These are phyloP conservation scores for Camelina laxa DNA, from an alignment of 345 rosid species.

Conservation along the genomic window DNA sequence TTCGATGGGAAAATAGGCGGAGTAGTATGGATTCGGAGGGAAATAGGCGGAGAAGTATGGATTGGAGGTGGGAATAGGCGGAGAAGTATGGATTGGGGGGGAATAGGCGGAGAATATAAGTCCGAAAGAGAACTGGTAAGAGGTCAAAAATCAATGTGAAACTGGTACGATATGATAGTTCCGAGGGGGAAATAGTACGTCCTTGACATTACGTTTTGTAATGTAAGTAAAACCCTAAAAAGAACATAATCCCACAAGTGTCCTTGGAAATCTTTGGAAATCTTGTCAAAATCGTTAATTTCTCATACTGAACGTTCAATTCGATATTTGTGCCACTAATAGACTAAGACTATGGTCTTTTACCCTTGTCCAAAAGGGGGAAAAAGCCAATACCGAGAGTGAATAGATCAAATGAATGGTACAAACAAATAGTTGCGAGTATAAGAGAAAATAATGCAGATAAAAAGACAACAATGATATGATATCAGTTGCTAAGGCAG, in stretches of 20 bases:
- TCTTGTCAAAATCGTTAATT: background rate
- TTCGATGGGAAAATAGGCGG: too few relatives aligned
- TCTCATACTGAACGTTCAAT: background rate
- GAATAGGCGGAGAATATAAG: too few relatives aligned
- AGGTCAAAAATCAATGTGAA: too few relatives aligned
- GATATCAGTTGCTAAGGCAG: conserved; percentile 4
- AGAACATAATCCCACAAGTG: background rate
- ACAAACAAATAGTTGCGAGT: background rate
- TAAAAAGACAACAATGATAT: conserved; percentile 20
- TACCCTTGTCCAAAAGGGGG: background rate
- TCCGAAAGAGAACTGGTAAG: too few relatives aligned
- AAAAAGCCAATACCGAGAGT: background rate
- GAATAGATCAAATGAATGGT: background rate
- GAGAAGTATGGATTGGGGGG: too few relatives aligned
- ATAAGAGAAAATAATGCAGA: background rate
- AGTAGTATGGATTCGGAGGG: too few relatives aligned
- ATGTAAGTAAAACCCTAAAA: background rate
- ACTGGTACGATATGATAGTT: too few relatives aligned
- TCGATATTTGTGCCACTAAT: background rate
- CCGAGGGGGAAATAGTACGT: too few relatives aligned
- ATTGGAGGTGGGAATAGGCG: too few relatives aligned
- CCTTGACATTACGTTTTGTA: too few relatives aligned
- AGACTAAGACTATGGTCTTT: background rate
- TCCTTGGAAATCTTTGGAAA: background rate
- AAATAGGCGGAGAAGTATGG: too few relatives aligned